Evolutionary conservation across 2,329 filamentous ascomycete genomes (phyloP).

Genomic region (Penicillium concentricum): DNA sequence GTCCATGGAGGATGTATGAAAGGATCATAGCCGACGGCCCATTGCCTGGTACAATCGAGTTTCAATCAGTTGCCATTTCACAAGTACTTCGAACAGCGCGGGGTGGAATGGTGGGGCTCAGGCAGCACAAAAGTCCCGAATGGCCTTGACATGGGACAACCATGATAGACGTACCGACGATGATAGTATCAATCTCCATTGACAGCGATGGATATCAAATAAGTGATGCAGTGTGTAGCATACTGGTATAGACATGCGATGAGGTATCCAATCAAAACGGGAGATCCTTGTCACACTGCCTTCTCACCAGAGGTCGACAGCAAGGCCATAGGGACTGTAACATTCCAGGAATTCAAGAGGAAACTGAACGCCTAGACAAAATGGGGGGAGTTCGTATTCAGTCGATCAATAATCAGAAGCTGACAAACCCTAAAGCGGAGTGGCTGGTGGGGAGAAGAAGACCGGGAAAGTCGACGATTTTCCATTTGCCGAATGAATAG

Average conservation of each 20-base stretch:
- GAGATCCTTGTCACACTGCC: conserved; percentile 2
- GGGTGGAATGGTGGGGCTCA: neutral
- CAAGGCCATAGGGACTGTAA: conserved; percentile 23
- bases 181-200: conserved; percentile 44
- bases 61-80: neutral
- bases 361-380: conserved; percentile 8
- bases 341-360: conserved; percentile 6
- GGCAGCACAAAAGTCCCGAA: neutral
- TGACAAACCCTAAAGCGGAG: conserved; percentile 27
- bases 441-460: conserved; percentile 8
- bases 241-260: conserved; percentile 32
- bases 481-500: neutral
- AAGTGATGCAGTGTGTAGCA: conserved; percentile 30
- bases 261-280: neutral
- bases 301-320: conserved; percentile 13
- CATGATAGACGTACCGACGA: conserved; percentile 41
- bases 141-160: neutral
- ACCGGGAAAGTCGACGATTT: neutral
- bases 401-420: conserved; percentile 26
- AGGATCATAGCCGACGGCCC: conserved; percentile 62
- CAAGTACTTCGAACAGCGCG: neutral
- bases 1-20: conserved; percentile 62
- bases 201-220: conserved; percentile 29
- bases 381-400: conserved; percentile 4
- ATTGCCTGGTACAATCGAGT: conserved; percentile 50